Percentiles rank a stretch among this genome's conserved stretches.
These are phyloP conservation scores for Trichoderma lentiforme DNA, from an alignment of 2,329 filamentous ascomycete genomes.

Conservation along the genomic window DNA sequence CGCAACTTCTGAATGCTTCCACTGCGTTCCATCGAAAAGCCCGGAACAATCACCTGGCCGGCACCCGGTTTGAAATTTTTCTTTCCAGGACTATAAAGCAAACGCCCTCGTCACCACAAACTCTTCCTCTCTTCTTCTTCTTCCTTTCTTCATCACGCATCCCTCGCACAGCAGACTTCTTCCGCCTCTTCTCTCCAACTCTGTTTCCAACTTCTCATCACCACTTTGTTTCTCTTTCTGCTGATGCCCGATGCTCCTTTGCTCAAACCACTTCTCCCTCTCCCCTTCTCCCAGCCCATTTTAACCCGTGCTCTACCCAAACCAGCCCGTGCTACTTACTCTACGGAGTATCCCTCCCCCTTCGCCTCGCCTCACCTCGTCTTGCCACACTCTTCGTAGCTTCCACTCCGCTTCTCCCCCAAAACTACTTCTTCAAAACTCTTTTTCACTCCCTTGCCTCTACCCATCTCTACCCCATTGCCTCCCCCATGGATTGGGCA, in stretches of 20 bases:
- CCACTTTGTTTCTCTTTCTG: not conserved
- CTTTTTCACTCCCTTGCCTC: not conserved
- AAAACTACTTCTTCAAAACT: not conserved
- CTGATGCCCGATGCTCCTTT: not conserved
- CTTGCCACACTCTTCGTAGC: not conserved
- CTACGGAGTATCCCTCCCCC: not conserved
- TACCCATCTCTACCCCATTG: not conserved
- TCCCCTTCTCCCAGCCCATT: not conserved
- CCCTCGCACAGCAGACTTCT: not conserved
- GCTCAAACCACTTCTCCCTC: not conserved
- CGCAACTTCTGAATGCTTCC: not conserved
- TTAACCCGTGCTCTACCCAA: not conserved
- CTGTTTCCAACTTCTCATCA: not conserved
- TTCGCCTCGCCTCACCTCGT: not conserved
- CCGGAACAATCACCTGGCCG: constrained; percentile 1
- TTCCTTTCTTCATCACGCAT: not conserved
- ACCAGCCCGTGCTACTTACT: not conserved
- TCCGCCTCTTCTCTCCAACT: not conserved
- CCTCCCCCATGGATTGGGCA: not conserved
- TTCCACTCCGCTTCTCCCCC: not conserved
- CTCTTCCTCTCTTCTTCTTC: not conserved
- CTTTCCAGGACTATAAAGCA: not conserved
- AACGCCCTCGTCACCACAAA: not conserved
- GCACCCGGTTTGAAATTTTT: not conserved
- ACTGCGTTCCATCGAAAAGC: not conserved